Base-by-base conservation (phyloP, 106 monocot genomes). In the Hemerocallis citrina region DNA sequence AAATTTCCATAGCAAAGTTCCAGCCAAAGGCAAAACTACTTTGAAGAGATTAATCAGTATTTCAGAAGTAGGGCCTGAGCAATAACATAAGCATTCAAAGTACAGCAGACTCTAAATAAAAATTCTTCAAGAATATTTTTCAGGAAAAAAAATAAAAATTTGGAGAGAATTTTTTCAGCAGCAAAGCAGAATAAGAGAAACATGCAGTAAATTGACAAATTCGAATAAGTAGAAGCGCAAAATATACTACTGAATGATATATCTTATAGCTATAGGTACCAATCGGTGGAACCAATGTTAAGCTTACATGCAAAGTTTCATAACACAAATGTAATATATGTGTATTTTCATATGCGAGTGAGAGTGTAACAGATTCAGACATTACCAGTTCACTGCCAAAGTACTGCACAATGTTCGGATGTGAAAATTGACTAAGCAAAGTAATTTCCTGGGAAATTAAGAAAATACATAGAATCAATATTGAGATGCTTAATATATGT, bases 351-450 rank as follows among this genome's bases (percentile, higher is more conserved):
- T n/a, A n/a, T n/a, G n/a, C n/a, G n/a, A n/a, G n/a, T n/a, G n/a
- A n/a, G n/a, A n/a, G n/a, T n/a, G n/a, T 12, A 35, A 2, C 35
- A 4, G 16, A 35, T 39, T 59, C 24, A 59, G 37, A 59, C 37
- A 14, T 87, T 85, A 93, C 93, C 73, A 89, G 57, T 55, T 93
- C 93, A 72, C 88, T 88, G 61, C 88, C 88, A 66, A 74, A 76
- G 60, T 93, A 93, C 23, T 66, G 88, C 31, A 93, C 93, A 35
- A 93, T 85, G 64, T 93, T 93, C 51, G 85, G 81, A 66, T 93
- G 93, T 36, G 81, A 77, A 0, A 93, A 76, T 58, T 88, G 79
- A 63, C 92, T 82, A 42, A 99, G 92, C 77, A 99, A 73, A 45
- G 58, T 57, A 65, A 99, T 88, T 78, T 99, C 98, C 98, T 99